Evolutionary conservation across 768 basidiomycete genomes (phyloP).

Genomic region (Brasilioporus rufonigricans): DNA sequence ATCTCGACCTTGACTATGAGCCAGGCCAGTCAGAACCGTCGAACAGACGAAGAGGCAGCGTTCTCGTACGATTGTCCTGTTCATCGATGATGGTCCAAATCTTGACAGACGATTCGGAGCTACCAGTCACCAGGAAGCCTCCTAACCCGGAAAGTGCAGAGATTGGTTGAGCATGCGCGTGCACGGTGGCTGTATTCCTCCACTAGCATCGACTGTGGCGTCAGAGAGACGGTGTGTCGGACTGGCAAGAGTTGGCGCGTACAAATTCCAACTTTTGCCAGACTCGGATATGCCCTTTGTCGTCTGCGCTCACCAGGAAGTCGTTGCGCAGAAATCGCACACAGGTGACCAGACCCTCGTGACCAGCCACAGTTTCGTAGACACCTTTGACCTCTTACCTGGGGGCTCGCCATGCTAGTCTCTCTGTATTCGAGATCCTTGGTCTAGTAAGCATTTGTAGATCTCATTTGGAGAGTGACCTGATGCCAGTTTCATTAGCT

Average conservation of each 20-base stretch:
- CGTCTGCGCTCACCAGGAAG: constrained; percentile 69
- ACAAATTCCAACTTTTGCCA: constrained; percentile 50
- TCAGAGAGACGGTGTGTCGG: constrained; percentile 14
- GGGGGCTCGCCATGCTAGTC: no score
- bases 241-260: neutral
- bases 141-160: constrained; percentile 59
- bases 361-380: constrained; percentile 69
- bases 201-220: constrained; percentile 46
- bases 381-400: no score
- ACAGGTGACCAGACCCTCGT: constrained; percentile 71
- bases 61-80: constrained; percentile 30
- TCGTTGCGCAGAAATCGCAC: constrained; percentile 61
- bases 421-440: no score
- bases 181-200: constrained; percentile 39
- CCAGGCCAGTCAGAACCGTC: constrained; percentile 2
- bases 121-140: constrained; percentile 64
- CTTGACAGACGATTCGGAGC: constrained; percentile 79
- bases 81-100: constrained; percentile 54
- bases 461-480: no score
- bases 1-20: constrained; percentile 38
- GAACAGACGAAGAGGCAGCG: neutral
- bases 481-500: no score
- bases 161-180: constrained; percentile 70
- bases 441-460: no score
- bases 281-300: constrained; percentile 60